Conservation (phyloP, 2,329 filamentous ascomycete genomes). For the Chaetomium globosum region DNA sequence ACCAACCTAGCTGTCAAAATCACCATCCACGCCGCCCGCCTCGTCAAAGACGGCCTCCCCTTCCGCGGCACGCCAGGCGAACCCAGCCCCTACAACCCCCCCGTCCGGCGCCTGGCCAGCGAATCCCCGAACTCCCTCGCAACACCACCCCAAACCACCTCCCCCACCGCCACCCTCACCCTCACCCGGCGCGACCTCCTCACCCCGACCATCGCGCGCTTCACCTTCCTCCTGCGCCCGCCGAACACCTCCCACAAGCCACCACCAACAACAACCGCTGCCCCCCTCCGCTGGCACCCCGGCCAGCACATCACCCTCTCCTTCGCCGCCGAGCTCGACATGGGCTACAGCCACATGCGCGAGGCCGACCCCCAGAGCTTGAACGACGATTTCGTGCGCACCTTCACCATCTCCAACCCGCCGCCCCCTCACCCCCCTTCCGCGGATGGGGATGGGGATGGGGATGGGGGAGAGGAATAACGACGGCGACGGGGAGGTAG, state of each 20-base stretch:
- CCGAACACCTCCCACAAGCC: too few species aligned
- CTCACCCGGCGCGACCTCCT: constrained; percentile 62
- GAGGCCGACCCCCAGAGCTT: constrained; percentile 76
- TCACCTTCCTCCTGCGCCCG: constrained; percentile 51
- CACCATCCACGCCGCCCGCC: constrained; percentile 60
- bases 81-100: constrained; percentile 78
- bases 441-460: not conserved
- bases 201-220: constrained; percentile 68
- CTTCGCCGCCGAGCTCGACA: constrained; percentile 68
- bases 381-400: constrained; percentile 83
- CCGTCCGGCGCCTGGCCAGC: constrained; percentile 63
- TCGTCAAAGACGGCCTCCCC: constrained; percentile 66
- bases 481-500: constrained; percentile 32
- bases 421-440: constrained; percentile 45
- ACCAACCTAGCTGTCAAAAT: constrained; percentile 74
- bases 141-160: not conserved
- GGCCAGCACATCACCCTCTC: constrained; percentile 80
- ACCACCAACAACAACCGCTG: too few species aligned
- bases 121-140: constrained; percentile 51
- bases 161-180: constrained; percentile 49
- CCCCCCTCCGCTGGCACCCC: constrained; percentile 55
- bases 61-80: constrained; percentile 65
- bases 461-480: not conserved
- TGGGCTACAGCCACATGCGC: constrained; percentile 80
- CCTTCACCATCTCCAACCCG: constrained; percentile 75